Percentiles rank a stretch among this genome's conserved stretches.
These are phyloP conservation scores for Annona cherimola DNA, from an alignment of 164 flowering plant genomes.

Conservation along the genomic window DNA sequence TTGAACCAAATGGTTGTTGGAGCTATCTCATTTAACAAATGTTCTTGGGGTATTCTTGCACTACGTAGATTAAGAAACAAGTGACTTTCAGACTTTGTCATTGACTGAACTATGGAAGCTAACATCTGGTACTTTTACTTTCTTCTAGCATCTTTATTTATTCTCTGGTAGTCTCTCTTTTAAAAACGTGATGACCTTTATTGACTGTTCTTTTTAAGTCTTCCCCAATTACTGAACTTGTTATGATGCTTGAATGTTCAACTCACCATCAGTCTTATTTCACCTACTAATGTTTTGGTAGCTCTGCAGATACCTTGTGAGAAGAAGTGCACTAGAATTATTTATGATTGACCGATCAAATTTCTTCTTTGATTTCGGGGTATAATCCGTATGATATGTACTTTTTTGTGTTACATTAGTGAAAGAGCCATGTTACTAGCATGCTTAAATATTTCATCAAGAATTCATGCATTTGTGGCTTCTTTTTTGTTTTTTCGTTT, in stretches of 20 bases:
- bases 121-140: neutral
- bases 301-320: slow-evolving; percentile 69
- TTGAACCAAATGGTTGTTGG: neutral
- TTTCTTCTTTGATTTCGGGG: slow-evolving; percentile 99
- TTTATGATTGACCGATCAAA: slow-evolving; percentile 97
- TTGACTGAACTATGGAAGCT: too few relatives aligned
- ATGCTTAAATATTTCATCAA: neutral
- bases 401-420: slow-evolving; percentile 1
- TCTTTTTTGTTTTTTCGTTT: slow-evolving; percentile 1
- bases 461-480: neutral
- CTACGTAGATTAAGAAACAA: too few relatives aligned
- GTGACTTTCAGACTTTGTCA: too few relatives aligned
- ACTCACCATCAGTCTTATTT: neutral
- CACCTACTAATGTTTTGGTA: slow-evolving; percentile 1
- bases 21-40: neutral
- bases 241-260: neutral
- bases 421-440: slow-evolving; percentile 1
- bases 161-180: too few relatives aligned
- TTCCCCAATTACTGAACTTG: neutral
- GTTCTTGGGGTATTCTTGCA: neutral
- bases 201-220: neutral
- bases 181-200: too few relatives aligned
- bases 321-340: slow-evolving; percentile 95
- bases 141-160: neutral
- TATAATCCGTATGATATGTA: slow-evolving; percentile 18